phyloP scores from a whole-genome alignment of 2,329 filamentous ascomycete genomes.

The Botrytis galanthina region DNA sequence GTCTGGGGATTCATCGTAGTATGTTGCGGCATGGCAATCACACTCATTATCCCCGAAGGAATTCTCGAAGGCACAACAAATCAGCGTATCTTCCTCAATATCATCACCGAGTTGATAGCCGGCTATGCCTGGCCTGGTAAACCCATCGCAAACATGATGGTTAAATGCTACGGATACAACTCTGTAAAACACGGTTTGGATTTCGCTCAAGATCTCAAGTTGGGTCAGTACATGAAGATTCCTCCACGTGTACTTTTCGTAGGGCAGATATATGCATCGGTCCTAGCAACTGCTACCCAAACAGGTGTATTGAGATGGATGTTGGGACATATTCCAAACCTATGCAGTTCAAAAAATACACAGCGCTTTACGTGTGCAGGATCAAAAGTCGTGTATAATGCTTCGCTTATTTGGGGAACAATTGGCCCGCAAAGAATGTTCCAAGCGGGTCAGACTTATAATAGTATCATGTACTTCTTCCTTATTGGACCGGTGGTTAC shows the following conservation, averaged over 20 bases:
- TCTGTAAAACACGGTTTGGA: slow-evolving; percentile 47
- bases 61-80: slow-evolving; percentile 48
- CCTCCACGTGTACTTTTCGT: slow-evolving; percentile 48
- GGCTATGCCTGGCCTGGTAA: slow-evolving; percentile 53
- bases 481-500: slow-evolving; percentile 55
- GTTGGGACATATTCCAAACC: slow-evolving; percentile 42
- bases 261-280: slow-evolving; percentile 48
- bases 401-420: slow-evolving; percentile 55
- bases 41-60: slow-evolving; percentile 40
- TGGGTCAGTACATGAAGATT: slow-evolving; percentile 52
- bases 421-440: slow-evolving; percentile 47
- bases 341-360: slow-evolving; percentile 44
- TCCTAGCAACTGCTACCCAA: slow-evolving; percentile 48
- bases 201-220: slow-evolving; percentile 50
- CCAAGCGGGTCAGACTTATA: slow-evolving; percentile 49
- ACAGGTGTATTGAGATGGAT: slow-evolving; percentile 42
- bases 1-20: slow-evolving; percentile 41
- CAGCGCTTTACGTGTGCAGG: slow-evolving; percentile 50
- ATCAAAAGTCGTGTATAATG: slow-evolving; percentile 52
- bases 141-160: slow-evolving; percentile 66
- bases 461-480: slow-evolving; percentile 49
- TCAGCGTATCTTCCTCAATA: slow-evolving; percentile 57
- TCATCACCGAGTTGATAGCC: slow-evolving; percentile 68
- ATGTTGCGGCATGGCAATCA: slow-evolving; percentile 24
- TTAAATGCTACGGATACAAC: slow-evolving; percentile 45